These are phyloP conservation scores for Penicillium odoratum DNA, from an alignment of 495 filamentous ascomycete species.

Conservation along the genomic window DNA sequence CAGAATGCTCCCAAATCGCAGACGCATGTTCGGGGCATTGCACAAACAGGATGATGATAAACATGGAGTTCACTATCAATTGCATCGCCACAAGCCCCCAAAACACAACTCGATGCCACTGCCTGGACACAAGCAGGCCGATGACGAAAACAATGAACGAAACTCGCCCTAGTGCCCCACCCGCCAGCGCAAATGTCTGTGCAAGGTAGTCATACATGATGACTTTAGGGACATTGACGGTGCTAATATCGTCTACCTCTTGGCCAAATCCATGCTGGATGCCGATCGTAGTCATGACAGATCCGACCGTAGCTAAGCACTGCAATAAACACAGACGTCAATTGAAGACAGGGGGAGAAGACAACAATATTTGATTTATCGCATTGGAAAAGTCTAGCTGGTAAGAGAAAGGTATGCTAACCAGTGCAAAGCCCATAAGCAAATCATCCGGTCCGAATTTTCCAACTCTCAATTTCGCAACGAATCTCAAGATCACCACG, in stretches of 20 bases:
- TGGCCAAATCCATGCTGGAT: slow-evolving; percentile 28
- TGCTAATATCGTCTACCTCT: slow-evolving; percentile 12
- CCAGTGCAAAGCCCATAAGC: slow-evolving; percentile 29
- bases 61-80: slow-evolving; percentile 26
- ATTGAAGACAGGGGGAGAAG: neutral
- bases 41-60: slow-evolving; percentile 38
- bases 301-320: slow-evolving; percentile 27
- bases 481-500: slow-evolving; percentile 21
- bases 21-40: slow-evolving; percentile 38
- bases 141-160: slow-evolving; percentile 44
- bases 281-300: slow-evolving; percentile 24
- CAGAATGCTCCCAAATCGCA: slow-evolving; percentile 39
- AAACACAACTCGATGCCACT: slow-evolving; percentile 28
- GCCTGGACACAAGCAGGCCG: slow-evolving; percentile 35
- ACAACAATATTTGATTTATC: neutral
- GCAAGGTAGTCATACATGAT: slow-evolving; percentile 31
- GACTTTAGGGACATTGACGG: slow-evolving; percentile 11
- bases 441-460: slow-evolving; percentile 31
- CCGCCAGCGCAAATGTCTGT: slow-evolving; percentile 27
- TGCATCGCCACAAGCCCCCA: slow-evolving; percentile 34
- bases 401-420: slow-evolving; percentile 17
- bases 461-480: slow-evolving; percentile 25
- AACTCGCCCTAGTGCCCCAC: slow-evolving; percentile 28
- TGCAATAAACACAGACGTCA: slow-evolving; percentile 8
- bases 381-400: neutral